Conservation (phyloP, 2,329 filamentous ascomycete genomes). For the Coniochaeta sp. region DNA sequence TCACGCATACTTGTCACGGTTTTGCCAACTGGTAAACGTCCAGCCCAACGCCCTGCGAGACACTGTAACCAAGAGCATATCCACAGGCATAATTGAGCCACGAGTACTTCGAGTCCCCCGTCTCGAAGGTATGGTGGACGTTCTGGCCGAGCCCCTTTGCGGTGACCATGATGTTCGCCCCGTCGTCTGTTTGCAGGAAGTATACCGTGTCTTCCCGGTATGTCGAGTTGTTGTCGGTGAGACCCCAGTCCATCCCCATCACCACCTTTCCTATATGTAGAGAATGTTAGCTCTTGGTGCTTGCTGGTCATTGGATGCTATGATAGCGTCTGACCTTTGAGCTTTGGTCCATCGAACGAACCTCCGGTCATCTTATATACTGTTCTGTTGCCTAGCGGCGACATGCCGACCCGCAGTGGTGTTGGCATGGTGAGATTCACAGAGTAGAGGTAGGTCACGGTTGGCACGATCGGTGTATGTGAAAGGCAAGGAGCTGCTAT, state of each 20-base stretch:
- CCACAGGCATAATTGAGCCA: not conserved
- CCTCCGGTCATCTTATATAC: not conserved
- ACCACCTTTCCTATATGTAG: not conserved
- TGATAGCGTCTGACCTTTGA: not conserved
- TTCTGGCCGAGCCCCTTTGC: not conserved
- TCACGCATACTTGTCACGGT: not conserved
- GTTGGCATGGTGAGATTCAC: not conserved
- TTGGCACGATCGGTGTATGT: not conserved
- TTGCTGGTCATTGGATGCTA: not conserved
- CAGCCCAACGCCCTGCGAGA: not conserved
- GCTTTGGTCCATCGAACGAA: not conserved
- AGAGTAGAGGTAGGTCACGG: not conserved
- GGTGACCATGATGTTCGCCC: not conserved
- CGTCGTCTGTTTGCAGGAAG: not conserved
- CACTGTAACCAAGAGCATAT: not conserved
- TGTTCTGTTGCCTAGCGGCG: not conserved
- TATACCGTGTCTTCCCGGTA: not conserved
- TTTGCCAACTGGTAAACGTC: not conserved
- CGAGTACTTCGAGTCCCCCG: not conserved
- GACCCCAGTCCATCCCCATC: conserved; percentile 1
- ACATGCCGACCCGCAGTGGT: not conserved
- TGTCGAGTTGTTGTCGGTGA: not conserved
- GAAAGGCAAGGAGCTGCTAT: not conserved
- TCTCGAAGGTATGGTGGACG: not conserved
- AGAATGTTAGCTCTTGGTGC: not conserved